These are phyloP conservation scores for Penicillium digitatum DNA, from an alignment of 2,329 filamentous ascomycete genomes.

Conservation along the genomic window DNA sequence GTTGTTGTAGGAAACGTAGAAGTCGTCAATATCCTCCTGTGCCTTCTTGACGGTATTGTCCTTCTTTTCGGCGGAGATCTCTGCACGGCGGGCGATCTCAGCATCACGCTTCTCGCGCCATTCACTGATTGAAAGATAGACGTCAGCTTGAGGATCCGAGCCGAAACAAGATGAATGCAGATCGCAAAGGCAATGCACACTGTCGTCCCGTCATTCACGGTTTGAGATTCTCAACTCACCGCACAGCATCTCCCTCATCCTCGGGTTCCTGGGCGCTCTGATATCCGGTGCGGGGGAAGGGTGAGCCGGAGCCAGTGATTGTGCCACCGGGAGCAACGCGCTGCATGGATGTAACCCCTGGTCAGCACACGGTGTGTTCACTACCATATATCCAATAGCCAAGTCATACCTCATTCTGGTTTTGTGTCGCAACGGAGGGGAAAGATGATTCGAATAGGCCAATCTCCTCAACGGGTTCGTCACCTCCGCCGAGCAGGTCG, in stretches of 20 bases:
- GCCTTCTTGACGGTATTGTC: slow-evolving; percentile 82
- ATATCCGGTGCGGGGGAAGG: slow-evolving; percentile 54
- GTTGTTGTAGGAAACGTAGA: slow-evolving; percentile 98
- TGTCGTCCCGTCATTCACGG: neutral
- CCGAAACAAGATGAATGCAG: neutral
- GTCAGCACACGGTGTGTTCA: slow-evolving; percentile 16
- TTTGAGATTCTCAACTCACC: slow-evolving; percentile 36
- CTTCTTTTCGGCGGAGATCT: slow-evolving; percentile 78
- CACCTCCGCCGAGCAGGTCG: slow-evolving; percentile 63
- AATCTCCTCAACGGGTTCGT: slow-evolving; percentile 43
- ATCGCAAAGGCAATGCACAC: slow-evolving; percentile 9
- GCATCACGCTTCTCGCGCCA: slow-evolving; percentile 90
- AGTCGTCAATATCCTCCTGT: slow-evolving; percentile 93
- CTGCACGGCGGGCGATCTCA: slow-evolving; percentile 75
- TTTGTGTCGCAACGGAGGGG: slow-evolving; percentile 70
- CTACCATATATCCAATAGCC: neutral
- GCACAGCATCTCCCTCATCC: slow-evolving; percentile 82
- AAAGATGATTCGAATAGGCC: slow-evolving; percentile 81
- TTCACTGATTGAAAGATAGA: slow-evolving; percentile 47
- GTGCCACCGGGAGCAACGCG: slow-evolving; percentile 69
- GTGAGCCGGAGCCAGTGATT: slow-evolving; percentile 67
- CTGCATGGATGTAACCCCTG: slow-evolving; percentile 41
- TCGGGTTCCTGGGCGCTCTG: slow-evolving; percentile 58
- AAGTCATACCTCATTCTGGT: slow-evolving; percentile 62
- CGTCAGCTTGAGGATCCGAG: slow-evolving; percentile 7